Conservation (phyloP, 805 yeast genomes). For the Candida ipomoeae region DNA sequence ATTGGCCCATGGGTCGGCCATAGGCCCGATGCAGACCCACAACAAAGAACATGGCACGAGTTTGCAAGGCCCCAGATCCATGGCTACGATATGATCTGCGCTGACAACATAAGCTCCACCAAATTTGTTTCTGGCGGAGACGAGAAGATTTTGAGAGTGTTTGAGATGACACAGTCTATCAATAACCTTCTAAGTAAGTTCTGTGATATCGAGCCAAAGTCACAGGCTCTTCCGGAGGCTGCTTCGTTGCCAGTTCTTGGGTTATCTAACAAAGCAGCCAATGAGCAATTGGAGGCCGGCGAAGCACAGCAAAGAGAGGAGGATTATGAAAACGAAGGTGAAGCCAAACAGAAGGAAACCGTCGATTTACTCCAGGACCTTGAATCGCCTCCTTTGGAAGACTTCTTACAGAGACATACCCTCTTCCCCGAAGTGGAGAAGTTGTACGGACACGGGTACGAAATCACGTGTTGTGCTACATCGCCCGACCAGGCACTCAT, state of each 20-base stretch:
- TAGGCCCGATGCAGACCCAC: conserved; percentile 13
- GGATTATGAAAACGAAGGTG: conserved; percentile 31
- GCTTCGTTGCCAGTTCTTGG: conserved; percentile 94
- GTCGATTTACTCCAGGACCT: conserved; percentile 48
- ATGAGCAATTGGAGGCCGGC: conserved; percentile 41
- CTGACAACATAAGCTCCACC: conserved; percentile 55
- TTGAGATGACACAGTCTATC: conserved; percentile 81
- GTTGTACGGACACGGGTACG: conserved; percentile 96
- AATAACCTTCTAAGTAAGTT: conserved; percentile 55
- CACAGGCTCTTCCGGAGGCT: conserved; percentile 57
- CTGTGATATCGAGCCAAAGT: conserved; percentile 38
- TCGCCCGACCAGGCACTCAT: conserved; percentile 59
- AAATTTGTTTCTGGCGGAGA: conserved; percentile 92
- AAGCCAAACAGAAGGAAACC: conserved; percentile 39
- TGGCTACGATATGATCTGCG: conserved; percentile 92
- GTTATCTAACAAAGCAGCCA: conserved; percentile 82
- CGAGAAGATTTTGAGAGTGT: conserved; percentile 85
- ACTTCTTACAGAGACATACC: conserved; percentile 84
- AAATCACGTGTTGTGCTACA: conserved; percentile 72
- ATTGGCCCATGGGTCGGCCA: conserved; percentile 56
- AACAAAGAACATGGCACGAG: conserved; percentile 66
- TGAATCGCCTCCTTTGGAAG: conserved; percentile 65
- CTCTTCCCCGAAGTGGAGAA: conserved; percentile 95
- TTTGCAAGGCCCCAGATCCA: conserved; percentile 97
- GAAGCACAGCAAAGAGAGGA: conserved; percentile 36